phyloP scores from a whole-genome alignment of 805 yeast species.

The Candida wancherniae region DNA sequence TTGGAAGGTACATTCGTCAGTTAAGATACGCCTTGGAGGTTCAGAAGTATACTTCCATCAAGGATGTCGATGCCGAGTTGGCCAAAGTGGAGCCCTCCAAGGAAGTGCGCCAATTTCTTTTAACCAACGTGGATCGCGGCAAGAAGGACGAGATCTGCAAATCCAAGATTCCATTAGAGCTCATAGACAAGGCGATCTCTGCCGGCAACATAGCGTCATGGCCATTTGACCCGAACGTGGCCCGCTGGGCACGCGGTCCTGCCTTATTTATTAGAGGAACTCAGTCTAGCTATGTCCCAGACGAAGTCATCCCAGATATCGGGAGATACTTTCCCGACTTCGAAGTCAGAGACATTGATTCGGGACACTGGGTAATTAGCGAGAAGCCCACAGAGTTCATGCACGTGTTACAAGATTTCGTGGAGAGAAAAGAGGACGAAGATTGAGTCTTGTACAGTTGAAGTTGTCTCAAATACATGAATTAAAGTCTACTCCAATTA shows the following conservation, averaged over 20 bases:
- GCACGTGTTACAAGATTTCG: constrained; percentile 55
- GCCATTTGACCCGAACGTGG: constrained; percentile 57
- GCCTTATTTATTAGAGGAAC: constrained; percentile 77
- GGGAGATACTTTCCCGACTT: constrained; percentile 77
- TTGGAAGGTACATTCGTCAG: constrained; percentile 62
- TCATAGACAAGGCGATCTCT: constrained; percentile 62
- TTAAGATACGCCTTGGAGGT: constrained; percentile 53
- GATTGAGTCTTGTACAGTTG: too few relatives aligned
- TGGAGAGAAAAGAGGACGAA: constrained; percentile 45
- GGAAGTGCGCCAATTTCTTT: constrained; percentile 68
- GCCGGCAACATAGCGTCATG: constrained; percentile 66
- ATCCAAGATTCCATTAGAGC: constrained; percentile 66
- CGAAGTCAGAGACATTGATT: constrained; percentile 65
- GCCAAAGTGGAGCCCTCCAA: constrained; percentile 55
- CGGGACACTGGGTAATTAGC: constrained; percentile 92
- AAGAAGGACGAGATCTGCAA: constrained; percentile 36
- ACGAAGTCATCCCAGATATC: constrained; percentile 68
- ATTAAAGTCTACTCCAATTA: too few relatives aligned
- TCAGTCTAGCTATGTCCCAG: constrained; percentile 72
- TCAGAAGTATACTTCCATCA: constrained; percentile 42
- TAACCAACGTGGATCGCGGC: constrained; percentile 59
- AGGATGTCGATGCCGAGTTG: constrained; percentile 65
- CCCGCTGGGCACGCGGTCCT: constrained; percentile 60
- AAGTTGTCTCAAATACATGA: too few relatives aligned
- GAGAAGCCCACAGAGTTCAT: constrained; percentile 81